Conservation (phyloP, 805 yeast species). For the Yarrowia sp. region DNA sequence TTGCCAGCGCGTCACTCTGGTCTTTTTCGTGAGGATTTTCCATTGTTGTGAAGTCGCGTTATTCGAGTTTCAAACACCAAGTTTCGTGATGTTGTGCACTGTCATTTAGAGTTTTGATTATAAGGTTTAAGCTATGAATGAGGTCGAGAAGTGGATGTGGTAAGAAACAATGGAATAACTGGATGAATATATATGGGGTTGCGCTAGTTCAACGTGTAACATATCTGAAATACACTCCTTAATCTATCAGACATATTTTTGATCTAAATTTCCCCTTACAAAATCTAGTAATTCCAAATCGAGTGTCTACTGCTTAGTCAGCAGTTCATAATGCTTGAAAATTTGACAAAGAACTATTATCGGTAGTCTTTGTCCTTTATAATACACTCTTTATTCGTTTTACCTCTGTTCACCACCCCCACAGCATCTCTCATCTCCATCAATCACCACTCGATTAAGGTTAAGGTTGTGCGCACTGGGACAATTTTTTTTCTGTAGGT, state of each 20-base stretch:
- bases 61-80: background rate
- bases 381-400: no score
- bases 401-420: no score
- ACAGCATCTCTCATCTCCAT: background rate
- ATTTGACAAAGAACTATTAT: no score
- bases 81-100: slow-evolving; percentile 12
- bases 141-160: no score
- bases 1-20: slow-evolving; percentile 23
- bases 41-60: slow-evolving; percentile 2
- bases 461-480: slow-evolving; percentile 35
- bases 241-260: no score
- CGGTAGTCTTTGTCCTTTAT: no score
- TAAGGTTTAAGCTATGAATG: background rate
- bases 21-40: slow-evolving; percentile 37
- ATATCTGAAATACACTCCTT: no score
- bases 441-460: background rate
- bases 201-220: background rate
- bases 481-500: slow-evolving; percentile 25
- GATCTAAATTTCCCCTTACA: no score
- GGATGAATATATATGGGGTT: background rate
- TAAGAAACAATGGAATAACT: no score
- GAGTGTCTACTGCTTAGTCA: no score
- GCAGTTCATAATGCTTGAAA: no score
- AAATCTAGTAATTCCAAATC: no score
- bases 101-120: background rate